Evolutionary conservation across 768 basidiomycete species (phyloP).

Genomic region (Ephemerocybe angulata): DNA sequence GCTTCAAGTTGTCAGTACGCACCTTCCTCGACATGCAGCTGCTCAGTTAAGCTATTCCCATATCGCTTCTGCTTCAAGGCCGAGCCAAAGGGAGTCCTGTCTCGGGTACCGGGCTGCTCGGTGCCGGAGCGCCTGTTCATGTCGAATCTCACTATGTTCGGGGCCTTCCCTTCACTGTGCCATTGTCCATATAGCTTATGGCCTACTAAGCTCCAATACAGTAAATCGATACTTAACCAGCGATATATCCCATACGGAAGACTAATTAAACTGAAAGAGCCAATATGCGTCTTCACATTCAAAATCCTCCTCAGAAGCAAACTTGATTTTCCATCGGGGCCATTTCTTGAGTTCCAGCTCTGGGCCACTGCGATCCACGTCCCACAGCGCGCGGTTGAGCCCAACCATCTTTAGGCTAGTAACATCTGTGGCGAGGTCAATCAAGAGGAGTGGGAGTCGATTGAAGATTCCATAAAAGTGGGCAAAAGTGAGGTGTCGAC

Average conservation of each 20-base stretch:
- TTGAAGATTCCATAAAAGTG: conserved; percentile 32
- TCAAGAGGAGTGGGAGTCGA: conserved; percentile 29
- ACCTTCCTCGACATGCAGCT: no score
- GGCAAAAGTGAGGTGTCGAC: conserved; percentile 32
- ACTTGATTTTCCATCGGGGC: conserved; percentile 39
- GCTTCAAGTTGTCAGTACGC: no score
- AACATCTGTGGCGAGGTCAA: conserved; percentile 33
- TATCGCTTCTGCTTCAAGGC: no score
- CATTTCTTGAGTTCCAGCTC: conserved; percentile 29
- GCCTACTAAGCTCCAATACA: no score
- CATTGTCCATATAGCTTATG: not conserved
- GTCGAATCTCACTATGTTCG: no score
- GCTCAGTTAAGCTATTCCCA: no score
- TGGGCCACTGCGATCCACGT: conserved; percentile 28
- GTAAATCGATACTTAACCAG: no score
- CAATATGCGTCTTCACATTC: conserved; percentile 32
- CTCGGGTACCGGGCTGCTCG: no score
- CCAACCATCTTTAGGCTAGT: conserved; percentile 31
- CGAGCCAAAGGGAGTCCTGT: no score
- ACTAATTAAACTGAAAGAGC: conserved; percentile 37
- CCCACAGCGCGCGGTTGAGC: conserved; percentile 36
- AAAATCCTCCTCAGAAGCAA: conserved; percentile 37
- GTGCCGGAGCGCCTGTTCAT: no score
- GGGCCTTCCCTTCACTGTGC: no score
- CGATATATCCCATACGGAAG: no score